These are phyloP conservation scores for Lophiotrema nucula DNA, from an alignment of 495 filamentous ascomycete genomes.

Conservation along the genomic window DNA sequence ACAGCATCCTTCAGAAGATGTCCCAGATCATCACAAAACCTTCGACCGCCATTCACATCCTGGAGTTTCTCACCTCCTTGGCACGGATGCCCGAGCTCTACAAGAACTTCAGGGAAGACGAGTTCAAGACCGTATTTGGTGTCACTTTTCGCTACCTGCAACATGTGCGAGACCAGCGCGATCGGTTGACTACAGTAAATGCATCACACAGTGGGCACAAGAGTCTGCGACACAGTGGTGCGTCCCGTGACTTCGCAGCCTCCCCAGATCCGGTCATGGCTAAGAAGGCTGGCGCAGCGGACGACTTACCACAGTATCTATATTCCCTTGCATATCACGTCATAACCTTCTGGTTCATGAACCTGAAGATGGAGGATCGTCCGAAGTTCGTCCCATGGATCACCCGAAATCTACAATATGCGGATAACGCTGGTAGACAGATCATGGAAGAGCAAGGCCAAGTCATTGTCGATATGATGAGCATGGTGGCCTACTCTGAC, in stretches of 20 bases:
- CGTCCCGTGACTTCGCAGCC: conserved; percentile 43
- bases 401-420: conserved; percentile 75
- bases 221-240: conserved; percentile 44
- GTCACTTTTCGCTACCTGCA: conserved; percentile 93
- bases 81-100: conserved; percentile 82
- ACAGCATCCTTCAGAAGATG: conserved; percentile 84
- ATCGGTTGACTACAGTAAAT: conserved; percentile 38
- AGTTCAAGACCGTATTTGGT: conserved; percentile 88
- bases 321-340: conserved; percentile 91
- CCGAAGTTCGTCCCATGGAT: conserved; percentile 86
- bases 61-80: conserved; percentile 87
- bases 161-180: conserved; percentile 59
- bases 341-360: conserved; percentile 94
- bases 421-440: conserved; percentile 68
- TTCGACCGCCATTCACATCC: conserved; percentile 84
- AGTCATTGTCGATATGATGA: conserved; percentile 95
- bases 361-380: conserved; percentile 78
- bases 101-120: conserved; percentile 79
- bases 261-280: conserved; percentile 26
- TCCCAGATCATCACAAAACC: conserved; percentile 92
- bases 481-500: conserved; percentile 83
- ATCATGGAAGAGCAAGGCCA: conserved; percentile 88
- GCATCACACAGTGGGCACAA: conserved; percentile 11
- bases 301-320: conserved; percentile 84
- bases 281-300: conserved; percentile 29